Evolutionary conservation across 2,329 filamentous ascomycete genomes (phyloP).

Genomic region (Fusarium abutilonis): DNA sequence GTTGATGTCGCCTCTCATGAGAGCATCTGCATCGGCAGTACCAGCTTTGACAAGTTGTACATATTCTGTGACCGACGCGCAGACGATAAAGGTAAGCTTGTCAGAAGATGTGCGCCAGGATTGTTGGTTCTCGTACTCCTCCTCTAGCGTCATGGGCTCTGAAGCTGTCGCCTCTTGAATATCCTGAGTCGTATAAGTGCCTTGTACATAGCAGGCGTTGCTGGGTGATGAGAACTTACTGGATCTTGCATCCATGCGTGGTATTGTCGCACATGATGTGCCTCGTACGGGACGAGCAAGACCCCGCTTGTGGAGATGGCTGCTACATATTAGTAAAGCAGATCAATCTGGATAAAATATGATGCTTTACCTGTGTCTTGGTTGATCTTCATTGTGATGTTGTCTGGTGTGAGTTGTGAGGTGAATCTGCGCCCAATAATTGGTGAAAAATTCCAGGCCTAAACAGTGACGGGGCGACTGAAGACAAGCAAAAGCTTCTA

Average conservation of each 20-base stretch:
- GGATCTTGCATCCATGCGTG: conserved; percentile 93
- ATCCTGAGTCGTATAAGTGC: conserved; percentile 60
- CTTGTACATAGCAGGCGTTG: neutral
- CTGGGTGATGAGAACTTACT: conserved; percentile 51
- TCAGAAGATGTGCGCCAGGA: conserved; percentile 84
- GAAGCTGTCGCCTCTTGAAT: conserved; percentile 89
- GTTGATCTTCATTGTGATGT: conserved; percentile 56
- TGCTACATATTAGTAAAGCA: conserved; percentile 48
- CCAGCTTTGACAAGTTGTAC: conserved; percentile 46
- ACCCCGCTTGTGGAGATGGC: conserved; percentile 72
- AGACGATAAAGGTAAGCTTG: conserved; percentile 93
- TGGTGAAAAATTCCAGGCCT: conserved; percentile 21
- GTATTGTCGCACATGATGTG: conserved; percentile 83
- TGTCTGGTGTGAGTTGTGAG: conserved; percentile 21
- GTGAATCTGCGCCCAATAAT: conserved; percentile 11
- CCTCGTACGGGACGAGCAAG: conserved; percentile 85
- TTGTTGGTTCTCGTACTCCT: conserved; percentile 91
- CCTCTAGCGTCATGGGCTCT: conserved; percentile 78
- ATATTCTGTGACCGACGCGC: conserved; percentile 56
- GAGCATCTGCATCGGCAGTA: conserved; percentile 62
- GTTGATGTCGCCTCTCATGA: conserved; percentile 80
- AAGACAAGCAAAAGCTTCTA: neutral
- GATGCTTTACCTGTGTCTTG: conserved; percentile 53
- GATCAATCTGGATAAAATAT: too few relatives aligned
- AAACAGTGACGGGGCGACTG: conserved; percentile 12